Percentiles rank a stretch among this genome's conserved stretches.
These are phyloP conservation scores for Cadophora sp. DNA, from an alignment of 2,329 filamentous ascomycete genomes.

Conservation along the genomic window DNA sequence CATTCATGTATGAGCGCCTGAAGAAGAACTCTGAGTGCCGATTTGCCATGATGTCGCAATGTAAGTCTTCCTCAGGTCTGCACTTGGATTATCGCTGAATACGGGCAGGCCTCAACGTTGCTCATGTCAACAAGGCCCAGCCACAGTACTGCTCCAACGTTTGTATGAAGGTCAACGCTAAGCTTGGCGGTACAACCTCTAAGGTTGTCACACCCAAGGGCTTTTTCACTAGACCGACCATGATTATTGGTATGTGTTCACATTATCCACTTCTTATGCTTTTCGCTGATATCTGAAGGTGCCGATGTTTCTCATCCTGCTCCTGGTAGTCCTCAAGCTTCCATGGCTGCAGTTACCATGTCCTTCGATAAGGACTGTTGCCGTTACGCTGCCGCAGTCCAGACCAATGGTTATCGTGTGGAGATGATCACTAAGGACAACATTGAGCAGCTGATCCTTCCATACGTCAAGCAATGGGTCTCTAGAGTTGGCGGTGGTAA, in stretches of 20 bases:
- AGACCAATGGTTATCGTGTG: conserved; percentile 82
- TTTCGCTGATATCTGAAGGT: conserved; percentile 71
- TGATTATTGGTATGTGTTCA: conserved; percentile 69
- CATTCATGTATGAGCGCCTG: conserved; percentile 78
- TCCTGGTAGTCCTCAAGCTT: conserved; percentile 70
- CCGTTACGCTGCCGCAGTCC: conserved; percentile 78
- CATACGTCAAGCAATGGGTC: conserved; percentile 71
- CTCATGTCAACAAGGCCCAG: conserved; percentile 72
- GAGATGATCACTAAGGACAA: conserved; percentile 79
- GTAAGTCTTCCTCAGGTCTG: conserved; percentile 35
- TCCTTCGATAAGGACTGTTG: conserved; percentile 74
- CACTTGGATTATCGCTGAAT: conserved; percentile 7
- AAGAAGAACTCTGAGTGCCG: conserved; percentile 91
- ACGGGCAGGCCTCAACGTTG: conserved; percentile 67
- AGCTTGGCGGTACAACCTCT: conserved; percentile 84
- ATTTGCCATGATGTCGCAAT: conserved; percentile 81
- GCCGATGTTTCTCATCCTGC: conserved; percentile 88
- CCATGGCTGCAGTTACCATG: conserved; percentile 87
- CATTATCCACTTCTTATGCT: not conserved
- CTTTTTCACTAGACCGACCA: conserved; percentile 64
- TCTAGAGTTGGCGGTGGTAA: conserved; percentile 57
- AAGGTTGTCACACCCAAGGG: conserved; percentile 39
- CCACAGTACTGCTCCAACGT: conserved; percentile 93
- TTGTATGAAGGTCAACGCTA: conserved; percentile 95
- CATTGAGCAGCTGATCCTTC: conserved; percentile 68